Percentiles rank a stretch among this genome's conserved stretches.
Conservation (phyloP, 345 rosid genomes). For the Viola odorata region DNA sequence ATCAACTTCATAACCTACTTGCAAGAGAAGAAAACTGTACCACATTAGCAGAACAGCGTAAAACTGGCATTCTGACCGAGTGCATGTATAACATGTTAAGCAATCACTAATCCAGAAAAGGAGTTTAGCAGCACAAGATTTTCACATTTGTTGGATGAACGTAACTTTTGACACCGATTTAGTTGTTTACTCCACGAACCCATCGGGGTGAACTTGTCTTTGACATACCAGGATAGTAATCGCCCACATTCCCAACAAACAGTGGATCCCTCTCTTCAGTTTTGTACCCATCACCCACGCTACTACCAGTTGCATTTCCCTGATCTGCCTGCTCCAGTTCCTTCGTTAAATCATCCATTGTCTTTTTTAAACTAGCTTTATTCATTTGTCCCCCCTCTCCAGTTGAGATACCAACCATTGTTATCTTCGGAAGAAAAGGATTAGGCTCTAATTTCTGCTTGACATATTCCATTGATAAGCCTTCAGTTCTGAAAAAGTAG, state of each 20-base stretch:
- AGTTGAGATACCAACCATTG: conserved; percentile 93
- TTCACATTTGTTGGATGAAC: too few relatives aligned
- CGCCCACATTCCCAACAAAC: conserved; percentile 91
- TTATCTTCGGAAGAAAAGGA: conserved; percentile 93
- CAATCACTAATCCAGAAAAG: too few relatives aligned
- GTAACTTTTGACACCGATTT: not conserved
- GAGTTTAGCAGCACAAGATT: too few relatives aligned
- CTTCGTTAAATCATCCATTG: conserved; percentile 66
- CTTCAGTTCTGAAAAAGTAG: conserved; percentile 25
- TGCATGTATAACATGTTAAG: too few relatives aligned
- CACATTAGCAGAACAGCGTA: too few relatives aligned
- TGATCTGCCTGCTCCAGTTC: conserved; percentile 68
- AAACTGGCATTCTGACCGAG: too few relatives aligned
- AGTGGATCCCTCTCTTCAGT: conserved; percentile 75
- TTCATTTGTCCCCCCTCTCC: conserved; percentile 74
- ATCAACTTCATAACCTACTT: too few relatives aligned
- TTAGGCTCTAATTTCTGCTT: conserved; percentile 37
- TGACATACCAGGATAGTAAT: conserved; percentile 59
- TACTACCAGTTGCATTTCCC: conserved; percentile 32
- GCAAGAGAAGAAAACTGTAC: too few relatives aligned
- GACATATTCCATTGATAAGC: conserved; percentile 23
- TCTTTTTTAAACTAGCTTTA: conserved; percentile 72
- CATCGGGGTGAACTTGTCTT: conserved; percentile 55
- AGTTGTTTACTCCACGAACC: conserved; percentile 49
- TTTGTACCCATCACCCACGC: conserved; percentile 24